phyloP scores from a whole-genome alignment of 345 rosid species.

The Hibiscus trionum region DNA sequence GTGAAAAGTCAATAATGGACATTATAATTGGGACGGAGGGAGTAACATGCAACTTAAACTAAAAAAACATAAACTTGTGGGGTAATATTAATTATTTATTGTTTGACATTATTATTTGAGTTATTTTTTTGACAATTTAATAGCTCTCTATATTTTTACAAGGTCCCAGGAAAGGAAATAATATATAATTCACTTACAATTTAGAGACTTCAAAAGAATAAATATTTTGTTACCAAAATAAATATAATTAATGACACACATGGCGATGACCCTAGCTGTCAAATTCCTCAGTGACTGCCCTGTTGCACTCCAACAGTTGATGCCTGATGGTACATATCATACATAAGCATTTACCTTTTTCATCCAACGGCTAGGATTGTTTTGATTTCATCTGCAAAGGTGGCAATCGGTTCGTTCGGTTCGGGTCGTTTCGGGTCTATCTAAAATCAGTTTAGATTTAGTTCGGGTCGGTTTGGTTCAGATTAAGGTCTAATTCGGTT shows the following conservation, averaged over 20 bases:
- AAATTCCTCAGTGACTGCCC: conserved; percentile 68
- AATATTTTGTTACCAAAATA: not conserved
- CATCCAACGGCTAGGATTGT: conserved; percentile 38
- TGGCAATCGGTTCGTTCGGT: no score
- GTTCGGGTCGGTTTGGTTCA: no score
- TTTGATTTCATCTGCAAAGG: not conserved
- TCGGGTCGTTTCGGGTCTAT: no score
- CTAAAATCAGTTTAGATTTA: no score
- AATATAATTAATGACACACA: no score
- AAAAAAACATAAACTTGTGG: conserved; percentile 5
- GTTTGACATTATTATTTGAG: not conserved
- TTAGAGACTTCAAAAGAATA: not conserved
- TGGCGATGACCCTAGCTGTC: conserved; percentile 81
- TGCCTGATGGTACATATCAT: conserved; percentile 47
- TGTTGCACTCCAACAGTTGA: conserved; percentile 46
- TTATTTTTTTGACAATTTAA: not conserved
- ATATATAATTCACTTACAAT: no score
- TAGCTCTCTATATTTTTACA: not conserved
- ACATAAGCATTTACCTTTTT: not conserved
- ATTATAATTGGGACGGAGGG: no score
- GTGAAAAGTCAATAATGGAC: no score
- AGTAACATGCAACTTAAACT: conserved; percentile 5
- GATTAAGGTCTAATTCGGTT: no score
- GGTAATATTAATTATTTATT: not conserved
- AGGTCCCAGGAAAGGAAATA: not conserved